phyloP scores from a whole-genome alignment of 2,329 filamentous ascomycete species.

The Botryotinia globosa region DNA sequence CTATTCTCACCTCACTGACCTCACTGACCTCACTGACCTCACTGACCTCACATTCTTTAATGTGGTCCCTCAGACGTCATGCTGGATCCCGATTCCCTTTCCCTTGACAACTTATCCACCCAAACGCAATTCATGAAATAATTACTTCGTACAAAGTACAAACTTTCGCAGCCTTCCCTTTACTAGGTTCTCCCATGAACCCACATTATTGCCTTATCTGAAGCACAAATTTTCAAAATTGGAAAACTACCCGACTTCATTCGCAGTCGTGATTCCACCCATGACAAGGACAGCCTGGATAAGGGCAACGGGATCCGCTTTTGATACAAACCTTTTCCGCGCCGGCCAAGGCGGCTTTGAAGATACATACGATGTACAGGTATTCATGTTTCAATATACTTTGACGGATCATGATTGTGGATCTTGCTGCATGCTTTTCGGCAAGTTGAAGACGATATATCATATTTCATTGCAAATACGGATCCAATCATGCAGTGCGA shows the following conservation, averaged over 20 bases:
- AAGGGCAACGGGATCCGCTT: constrained; percentile 28
- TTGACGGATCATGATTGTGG: constrained; percentile 15
- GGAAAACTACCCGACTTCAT: constrained; percentile 3
- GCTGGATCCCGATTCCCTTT: constrained; percentile 23
- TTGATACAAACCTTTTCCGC: constrained; percentile 31
- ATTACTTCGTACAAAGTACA: no score
- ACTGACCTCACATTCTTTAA: constrained; percentile 2
- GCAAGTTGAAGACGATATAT: constrained; percentile 4
- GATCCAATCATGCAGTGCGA: constrained; percentile 13
- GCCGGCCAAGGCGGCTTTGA: constrained; percentile 29
- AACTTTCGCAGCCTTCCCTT: constrained; percentile 4
- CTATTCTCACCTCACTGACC: constrained; percentile 6
- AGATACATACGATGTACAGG: background rate
- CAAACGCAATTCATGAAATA: constrained; percentile 19
- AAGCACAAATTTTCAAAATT: constrained; percentile 3
- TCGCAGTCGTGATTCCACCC: constrained; percentile 8
- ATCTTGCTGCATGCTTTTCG: background rate
- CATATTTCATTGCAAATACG: constrained; percentile 12
- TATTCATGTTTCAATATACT: constrained; percentile 26
- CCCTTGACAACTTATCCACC: constrained; percentile 17
- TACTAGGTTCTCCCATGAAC: background rate
- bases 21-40: no score
- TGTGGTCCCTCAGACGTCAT: constrained; percentile 15
- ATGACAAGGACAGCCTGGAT: background rate
- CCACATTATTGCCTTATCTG: constrained; percentile 31